phyloP scores from a whole-genome alignment of 1,284 basidiomycete species.

The Rhodotorula sp. region DNA sequence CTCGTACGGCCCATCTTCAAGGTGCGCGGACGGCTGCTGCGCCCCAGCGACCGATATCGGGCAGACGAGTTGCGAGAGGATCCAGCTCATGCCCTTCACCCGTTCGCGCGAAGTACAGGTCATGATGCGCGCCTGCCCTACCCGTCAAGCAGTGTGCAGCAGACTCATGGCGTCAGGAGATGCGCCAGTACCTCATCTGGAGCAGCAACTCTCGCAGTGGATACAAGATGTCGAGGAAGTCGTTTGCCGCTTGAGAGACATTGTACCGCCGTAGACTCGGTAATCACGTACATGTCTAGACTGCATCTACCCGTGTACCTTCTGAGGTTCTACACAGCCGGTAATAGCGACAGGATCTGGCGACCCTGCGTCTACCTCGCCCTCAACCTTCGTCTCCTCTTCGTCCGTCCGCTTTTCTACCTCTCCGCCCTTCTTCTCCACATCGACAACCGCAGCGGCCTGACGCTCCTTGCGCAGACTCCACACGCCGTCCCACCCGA shows the following conservation, averaged over 20 bases:
- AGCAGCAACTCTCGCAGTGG: neutral
- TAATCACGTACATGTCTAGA: no score
- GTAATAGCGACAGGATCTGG: no score
- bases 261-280: no score
- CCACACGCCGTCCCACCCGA: conserved; percentile 24
- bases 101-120: neutral
- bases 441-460: neutral
- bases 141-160: neutral
- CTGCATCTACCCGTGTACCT: no score
- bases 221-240: neutral
- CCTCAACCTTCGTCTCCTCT: no score
- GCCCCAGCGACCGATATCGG: no score
- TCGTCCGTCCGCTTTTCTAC: neutral
- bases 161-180: neutral
- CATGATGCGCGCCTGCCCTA: conserved; percentile 16
- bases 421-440: neutral
- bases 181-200: no score
- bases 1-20: conserved; percentile 30
- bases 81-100: neutral
- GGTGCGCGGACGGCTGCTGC: neutral
- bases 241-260: no score
- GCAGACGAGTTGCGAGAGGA: no score
- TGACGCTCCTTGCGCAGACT: conserved; percentile 7
- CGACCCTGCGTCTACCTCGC: no score
- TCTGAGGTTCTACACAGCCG: no score